Percentiles rank a stretch among this genome's conserved stretches.
Evolutionary conservation across 2,329 filamentous ascomycete species (phyloP).

Genomic region (Colletotrichum gigasporum): DNA sequence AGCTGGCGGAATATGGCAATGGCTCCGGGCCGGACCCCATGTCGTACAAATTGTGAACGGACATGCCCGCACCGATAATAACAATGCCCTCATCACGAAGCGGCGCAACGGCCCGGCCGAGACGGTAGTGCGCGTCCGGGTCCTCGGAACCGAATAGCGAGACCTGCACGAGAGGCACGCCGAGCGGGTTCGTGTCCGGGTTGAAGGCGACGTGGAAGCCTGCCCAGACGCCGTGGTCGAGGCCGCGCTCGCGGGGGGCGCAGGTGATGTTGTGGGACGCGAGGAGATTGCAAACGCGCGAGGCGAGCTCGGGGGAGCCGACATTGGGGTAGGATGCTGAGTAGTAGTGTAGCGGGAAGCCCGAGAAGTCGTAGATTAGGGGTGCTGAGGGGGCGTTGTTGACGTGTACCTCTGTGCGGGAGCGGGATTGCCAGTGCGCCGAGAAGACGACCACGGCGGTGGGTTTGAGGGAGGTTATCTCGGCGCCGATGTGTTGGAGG

Average conservation of each 20-base stretch:
- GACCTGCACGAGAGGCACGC: slow-evolving; percentile 76
- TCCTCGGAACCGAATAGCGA: slow-evolving; percentile 74
- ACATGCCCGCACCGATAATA: slow-evolving; percentile 79
- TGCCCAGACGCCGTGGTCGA: slow-evolving; percentile 81
- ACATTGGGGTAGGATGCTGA: slow-evolving; percentile 71
- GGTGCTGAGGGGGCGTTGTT: slow-evolving; percentile 72
- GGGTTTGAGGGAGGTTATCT: slow-evolving; percentile 77
- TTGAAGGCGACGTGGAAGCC: slow-evolving; percentile 73
- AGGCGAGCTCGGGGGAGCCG: slow-evolving; percentile 68
- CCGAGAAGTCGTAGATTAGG: slow-evolving; percentile 80
- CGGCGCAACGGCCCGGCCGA: slow-evolving; percentile 72
- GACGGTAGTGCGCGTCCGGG: slow-evolving; percentile 70
- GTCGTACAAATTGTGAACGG: slow-evolving; percentile 75
- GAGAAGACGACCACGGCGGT: slow-evolving; percentile 80
- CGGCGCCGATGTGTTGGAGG: slow-evolving; percentile 71
- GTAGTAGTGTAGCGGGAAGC: slow-evolving; percentile 77
- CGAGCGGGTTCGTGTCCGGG: slow-evolving; percentile 68
- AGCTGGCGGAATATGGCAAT: slow-evolving; percentile 67
- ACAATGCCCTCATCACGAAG: slow-evolving; percentile 74
- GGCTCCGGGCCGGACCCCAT: slow-evolving; percentile 52
- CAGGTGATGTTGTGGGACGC: slow-evolving; percentile 66
- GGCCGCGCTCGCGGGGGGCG: slow-evolving; percentile 67
- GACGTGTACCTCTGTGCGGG: slow-evolving; percentile 65
- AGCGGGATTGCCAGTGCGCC: slow-evolving; percentile 76
- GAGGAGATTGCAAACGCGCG: slow-evolving; percentile 65